Conservation (phyloP, 345 rosid genomes). For the Reutealis trisperma region DNA sequence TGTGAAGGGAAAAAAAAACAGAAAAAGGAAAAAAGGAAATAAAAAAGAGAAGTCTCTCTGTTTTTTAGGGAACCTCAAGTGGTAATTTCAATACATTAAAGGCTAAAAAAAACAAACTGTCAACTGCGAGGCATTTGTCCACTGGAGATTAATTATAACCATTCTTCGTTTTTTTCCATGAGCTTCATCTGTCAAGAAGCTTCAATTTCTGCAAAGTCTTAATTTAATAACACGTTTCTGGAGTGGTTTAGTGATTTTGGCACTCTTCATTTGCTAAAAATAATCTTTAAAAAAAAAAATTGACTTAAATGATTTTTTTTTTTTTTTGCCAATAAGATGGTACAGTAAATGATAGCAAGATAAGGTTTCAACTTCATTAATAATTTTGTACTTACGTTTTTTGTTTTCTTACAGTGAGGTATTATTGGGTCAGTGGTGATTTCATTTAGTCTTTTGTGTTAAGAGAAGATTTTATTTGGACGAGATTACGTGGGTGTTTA, state of each 20-base stretch:
- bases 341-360: background rate
- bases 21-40: background rate
- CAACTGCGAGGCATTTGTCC: constrained; percentile 38
- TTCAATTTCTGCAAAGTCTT: constrained; percentile 36
- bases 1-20: background rate
- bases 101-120: constrained; percentile 29
- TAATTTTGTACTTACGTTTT: background rate
- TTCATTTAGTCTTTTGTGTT: background rate
- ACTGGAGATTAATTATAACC: constrained; percentile 12
- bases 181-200: constrained; percentile 39
- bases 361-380: background rate
- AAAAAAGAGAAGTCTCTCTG: constrained; percentile 7
- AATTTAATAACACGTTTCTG: background rate
- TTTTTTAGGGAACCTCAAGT: constrained; percentile 40
- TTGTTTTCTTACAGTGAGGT: background rate
- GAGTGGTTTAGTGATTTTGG: background rate
- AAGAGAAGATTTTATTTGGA: background rate
- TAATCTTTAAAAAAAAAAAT: too few relatives aligned
- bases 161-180: constrained; percentile 16
- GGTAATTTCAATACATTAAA: constrained; percentile 31
- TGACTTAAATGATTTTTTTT: too few relatives aligned
- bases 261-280: background rate
- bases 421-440: background rate
- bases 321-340: too few relatives aligned
- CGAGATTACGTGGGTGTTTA: too few relatives aligned